Evolutionary conservation across 805 yeast genomes (phyloP).

Genomic region (Kuraishia molischiana): DNA sequence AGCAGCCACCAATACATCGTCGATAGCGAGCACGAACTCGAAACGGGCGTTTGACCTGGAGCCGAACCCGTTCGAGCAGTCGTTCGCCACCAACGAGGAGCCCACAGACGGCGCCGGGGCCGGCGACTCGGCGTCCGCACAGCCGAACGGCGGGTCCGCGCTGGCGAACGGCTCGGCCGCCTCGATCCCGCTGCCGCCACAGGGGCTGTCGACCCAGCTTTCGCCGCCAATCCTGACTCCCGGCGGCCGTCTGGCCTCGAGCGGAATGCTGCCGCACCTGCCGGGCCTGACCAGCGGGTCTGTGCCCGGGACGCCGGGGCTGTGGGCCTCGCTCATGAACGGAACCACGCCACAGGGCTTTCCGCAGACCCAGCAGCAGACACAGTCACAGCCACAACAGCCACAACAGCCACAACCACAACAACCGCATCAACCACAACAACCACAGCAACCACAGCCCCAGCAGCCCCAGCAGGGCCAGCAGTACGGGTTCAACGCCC

Average conservation of each 20-base stretch:
- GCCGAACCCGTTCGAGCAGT: slow-evolving; percentile 91
- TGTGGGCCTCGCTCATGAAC: slow-evolving; percentile 38
- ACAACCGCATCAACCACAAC: slow-evolving; percentile 4
- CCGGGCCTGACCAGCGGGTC: slow-evolving; percentile 34
- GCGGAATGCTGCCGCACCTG: slow-evolving; percentile 35
- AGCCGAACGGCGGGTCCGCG: too few species aligned
- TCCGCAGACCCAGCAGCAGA: slow-evolving; percentile 3
- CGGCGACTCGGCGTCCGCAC: too few species aligned
- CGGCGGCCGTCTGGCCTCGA: slow-evolving; percentile 33
- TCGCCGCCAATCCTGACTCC: slow-evolving; percentile 45
- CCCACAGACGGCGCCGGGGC: too few species aligned
- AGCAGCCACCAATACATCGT: neutral
- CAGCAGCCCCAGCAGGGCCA: slow-evolving; percentile 7
- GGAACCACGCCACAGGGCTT: slow-evolving; percentile 18
- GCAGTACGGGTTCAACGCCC: slow-evolving; percentile 11
- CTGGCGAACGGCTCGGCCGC: neutral
- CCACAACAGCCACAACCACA: slow-evolving; percentile 5
- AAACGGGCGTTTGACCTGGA: slow-evolving; percentile 38
- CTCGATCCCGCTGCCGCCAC: too few species aligned
- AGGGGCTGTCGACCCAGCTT: slow-evolving; percentile 6
- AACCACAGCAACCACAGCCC: slow-evolving; percentile 3
- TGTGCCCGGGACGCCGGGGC: slow-evolving; percentile 43
- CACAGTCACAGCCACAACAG: slow-evolving; percentile 6
- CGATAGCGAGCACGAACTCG: neutral
- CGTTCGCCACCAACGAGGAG: slow-evolving; percentile 57